Conservation (phyloP, 768 basidiomycete genomes). For the Neoboletus magnificus region DNA sequence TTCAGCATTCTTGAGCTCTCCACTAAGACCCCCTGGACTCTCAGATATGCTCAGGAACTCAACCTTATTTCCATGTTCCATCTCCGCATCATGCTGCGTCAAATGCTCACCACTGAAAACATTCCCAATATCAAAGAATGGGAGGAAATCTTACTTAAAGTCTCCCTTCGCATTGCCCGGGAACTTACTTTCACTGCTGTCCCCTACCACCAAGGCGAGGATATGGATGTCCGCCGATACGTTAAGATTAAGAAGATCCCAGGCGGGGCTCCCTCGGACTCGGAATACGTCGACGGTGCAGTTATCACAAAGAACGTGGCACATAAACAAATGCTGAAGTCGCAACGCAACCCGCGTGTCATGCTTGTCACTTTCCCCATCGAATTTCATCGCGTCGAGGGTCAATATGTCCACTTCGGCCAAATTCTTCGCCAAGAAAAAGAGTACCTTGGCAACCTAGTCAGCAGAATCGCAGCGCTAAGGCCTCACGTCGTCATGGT, state of each 20-base stretch:
- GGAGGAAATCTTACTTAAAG: slow-evolving; percentile 78
- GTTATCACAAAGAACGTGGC: slow-evolving; percentile 98
- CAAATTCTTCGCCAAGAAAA: slow-evolving; percentile 90
- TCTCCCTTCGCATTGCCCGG: slow-evolving; percentile 83
- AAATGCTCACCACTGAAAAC: slow-evolving; percentile 79
- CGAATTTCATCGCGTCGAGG: slow-evolving; percentile 90
- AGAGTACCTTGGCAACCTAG: slow-evolving; percentile 86
- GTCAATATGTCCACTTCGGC: slow-evolving; percentile 90
- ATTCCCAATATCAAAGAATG: slow-evolving; percentile 85
- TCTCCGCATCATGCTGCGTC: slow-evolving; percentile 85
- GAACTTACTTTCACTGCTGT: slow-evolving; percentile 75
- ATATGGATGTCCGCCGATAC: slow-evolving; percentile 92
- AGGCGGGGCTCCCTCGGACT: slow-evolving; percentile 86
- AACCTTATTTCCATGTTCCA: slow-evolving; percentile 87
- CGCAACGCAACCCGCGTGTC: slow-evolving; percentile 81
- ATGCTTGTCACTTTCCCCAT: slow-evolving; percentile 96
- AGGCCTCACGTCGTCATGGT: slow-evolving; percentile 92
- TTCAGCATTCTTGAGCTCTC: not conserved
- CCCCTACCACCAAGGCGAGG: slow-evolving; percentile 77
- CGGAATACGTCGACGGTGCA: slow-evolving; percentile 94
- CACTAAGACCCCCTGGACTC: not conserved
- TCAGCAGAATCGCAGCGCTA: slow-evolving; percentile 83
- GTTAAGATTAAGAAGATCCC: slow-evolving; percentile 99
- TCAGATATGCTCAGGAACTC: slow-evolving; percentile 78
- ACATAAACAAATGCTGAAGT: slow-evolving; percentile 89